Evolutionary conservation across 2,329 filamentous ascomycete species (phyloP), one percentile per base, ranked within the genome.

Genomic region (Fusarium veterinarium): DNA sequence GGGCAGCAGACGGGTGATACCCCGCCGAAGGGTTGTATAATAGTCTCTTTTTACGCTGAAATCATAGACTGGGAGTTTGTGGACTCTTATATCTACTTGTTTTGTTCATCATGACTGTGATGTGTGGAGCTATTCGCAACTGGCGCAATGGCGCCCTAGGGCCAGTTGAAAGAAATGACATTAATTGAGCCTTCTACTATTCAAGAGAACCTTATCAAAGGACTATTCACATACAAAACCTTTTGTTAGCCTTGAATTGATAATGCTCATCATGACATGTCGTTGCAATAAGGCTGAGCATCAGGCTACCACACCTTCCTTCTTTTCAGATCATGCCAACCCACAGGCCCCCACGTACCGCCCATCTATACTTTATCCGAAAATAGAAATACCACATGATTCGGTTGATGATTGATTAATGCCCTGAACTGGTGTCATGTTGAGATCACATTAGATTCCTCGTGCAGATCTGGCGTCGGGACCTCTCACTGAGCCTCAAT

Each of bases 21-120:
- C 73, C 68, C 64, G 52, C 64, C 65, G 64, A 74, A 75, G 64
- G 73, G 71, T 75, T 75, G 73, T 75, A 75, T 75, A 75, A 75
- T 75, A 75, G 73, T 75, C 70, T 64, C 58, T 73, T 73, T 75
- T 74, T 73, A 73, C 72, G 73, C 70, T 74, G 48, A 64, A 75
- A 75, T 73, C 57, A 75, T 75, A 75, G 73, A 75, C 73, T 73
- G 60, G 72, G 67, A 63, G 64, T 64, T 70, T 72, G 55, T 70
- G 67, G 59, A 72, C 69, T 72, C 69, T 72, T 67, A 31, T 64
- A 58, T 51, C 45, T 49, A 58, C 19, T 30, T 52, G 23, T 41
- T 23, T 38, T 31, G 19, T 42, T 64, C 13, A 57, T 58, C 44
- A 40, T 45, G 37, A 23, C n/a, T 44, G 13, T 53, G 37, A 44